Percentiles rank a stretch among this genome's conserved stretches.
Conservation (phyloP, 176 grass and related monocot genomes). For the Carex parvula region DNA sequence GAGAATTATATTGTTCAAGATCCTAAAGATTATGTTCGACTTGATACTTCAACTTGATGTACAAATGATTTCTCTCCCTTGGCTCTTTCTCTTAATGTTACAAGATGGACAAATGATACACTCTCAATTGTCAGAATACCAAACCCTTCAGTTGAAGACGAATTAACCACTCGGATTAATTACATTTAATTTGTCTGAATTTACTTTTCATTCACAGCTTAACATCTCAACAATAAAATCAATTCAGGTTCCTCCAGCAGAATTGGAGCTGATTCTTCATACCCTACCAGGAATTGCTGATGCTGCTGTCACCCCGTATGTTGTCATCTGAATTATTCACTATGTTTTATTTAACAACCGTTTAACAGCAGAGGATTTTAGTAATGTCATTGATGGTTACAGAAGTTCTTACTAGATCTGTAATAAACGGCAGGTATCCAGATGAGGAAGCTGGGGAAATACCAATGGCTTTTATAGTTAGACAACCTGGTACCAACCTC, state of each 20-base stretch:
- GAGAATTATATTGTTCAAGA: no score
- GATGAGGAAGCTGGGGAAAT: constrained; percentile 79
- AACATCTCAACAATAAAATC: background rate
- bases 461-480: constrained; percentile 81
- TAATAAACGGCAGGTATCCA: constrained; percentile 52
- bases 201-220: background rate
- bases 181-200: background rate
- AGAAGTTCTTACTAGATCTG: background rate
- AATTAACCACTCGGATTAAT: background rate
- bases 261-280: constrained; percentile 39
- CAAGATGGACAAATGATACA: background rate
- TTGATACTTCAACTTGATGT: no score
- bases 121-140: background rate
- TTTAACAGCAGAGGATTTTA: background rate
- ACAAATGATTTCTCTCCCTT: no score
- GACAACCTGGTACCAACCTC: constrained; percentile 39
- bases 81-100: no score
- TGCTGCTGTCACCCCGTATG: constrained; percentile 37
- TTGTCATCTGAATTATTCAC: background rate
- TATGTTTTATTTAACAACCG: background rate
- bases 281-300: constrained; percentile 29
- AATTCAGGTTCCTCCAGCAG: constrained; percentile 39
- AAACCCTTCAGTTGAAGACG: background rate
- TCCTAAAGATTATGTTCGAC: no score
- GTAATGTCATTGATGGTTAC: background rate